phyloP scores from a whole-genome alignment of 2,329 filamentous ascomycete genomes.

The Trichoderma harzianum region DNA sequence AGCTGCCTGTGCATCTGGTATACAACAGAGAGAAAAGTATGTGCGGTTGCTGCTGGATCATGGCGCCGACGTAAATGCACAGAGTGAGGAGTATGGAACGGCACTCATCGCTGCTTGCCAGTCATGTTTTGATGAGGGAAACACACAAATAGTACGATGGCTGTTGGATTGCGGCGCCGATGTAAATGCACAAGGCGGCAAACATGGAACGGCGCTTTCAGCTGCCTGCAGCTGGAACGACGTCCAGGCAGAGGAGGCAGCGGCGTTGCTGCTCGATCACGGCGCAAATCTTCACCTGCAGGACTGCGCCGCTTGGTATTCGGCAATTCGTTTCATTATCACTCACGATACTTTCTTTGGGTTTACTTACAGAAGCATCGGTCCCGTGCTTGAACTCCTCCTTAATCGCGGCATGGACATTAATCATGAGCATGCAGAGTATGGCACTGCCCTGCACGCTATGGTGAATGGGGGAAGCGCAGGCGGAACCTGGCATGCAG shows the following conservation, averaged over 20 bases:
- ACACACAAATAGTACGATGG: no score
- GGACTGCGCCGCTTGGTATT: background rate
- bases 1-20: background rate
- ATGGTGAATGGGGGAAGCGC: background rate
- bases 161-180: background rate
- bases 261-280: background rate
- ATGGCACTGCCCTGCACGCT: background rate
- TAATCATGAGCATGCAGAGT: background rate
- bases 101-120: background rate
- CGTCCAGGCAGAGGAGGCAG: background rate
- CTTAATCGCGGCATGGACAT: background rate
- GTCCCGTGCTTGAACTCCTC: background rate
- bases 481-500: background rate
- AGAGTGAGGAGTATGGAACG: background rate
- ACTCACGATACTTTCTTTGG: no score
- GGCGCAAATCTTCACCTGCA: background rate
- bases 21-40: no score
- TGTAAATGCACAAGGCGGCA: background rate
- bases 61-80: background rate
- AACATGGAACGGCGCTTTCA: background rate
- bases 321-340: background rate
- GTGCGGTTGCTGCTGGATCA: background rate
- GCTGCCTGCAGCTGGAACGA: background rate
- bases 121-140: no score
- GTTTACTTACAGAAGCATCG: no score